phyloP scores from a whole-genome alignment of 345 rosid genomes.

The Syzygium aqueum region DNA sequence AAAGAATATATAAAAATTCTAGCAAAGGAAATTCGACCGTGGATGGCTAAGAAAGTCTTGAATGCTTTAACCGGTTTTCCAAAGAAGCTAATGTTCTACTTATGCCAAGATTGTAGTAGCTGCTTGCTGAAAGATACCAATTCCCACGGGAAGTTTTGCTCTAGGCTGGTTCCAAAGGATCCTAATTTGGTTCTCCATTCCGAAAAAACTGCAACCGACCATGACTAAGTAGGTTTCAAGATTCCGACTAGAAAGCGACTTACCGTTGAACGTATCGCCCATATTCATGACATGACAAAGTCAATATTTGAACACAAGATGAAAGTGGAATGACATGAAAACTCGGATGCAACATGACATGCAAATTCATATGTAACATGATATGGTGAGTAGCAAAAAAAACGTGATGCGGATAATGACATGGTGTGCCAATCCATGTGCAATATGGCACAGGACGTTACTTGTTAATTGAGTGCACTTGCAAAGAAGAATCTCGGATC shows the following conservation, averaged over 20 bases:
- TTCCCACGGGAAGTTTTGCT: not conserved
- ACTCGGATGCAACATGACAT: not conserved
- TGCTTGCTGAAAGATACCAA: not conserved
- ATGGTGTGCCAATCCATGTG: not conserved
- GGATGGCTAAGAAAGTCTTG: not conserved
- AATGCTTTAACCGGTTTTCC: not conserved
- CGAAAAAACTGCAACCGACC: not conserved
- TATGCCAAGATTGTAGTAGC: not conserved
- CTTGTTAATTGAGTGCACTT: not conserved
- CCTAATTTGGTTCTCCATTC: not conserved
- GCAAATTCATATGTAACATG: not conserved
- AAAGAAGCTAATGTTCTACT: not conserved
- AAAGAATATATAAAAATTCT: not conserved
- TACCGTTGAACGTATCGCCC: rapidly evolving
- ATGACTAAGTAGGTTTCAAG: not conserved
- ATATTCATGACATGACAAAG: not conserved
- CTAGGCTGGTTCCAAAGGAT: not conserved
- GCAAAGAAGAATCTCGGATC: not conserved
- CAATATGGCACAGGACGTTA: not conserved
- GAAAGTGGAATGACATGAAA: not conserved
- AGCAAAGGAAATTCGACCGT: not conserved
- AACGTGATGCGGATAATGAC: not conserved
- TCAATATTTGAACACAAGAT: not conserved
- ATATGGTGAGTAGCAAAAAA: not conserved
- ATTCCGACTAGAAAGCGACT: not conserved